Evolutionary conservation across 768 basidiomycete genomes (phyloP), one percentile per base, ranked within the genome.

Genomic region (Lyophyllum shimeji): DNA sequence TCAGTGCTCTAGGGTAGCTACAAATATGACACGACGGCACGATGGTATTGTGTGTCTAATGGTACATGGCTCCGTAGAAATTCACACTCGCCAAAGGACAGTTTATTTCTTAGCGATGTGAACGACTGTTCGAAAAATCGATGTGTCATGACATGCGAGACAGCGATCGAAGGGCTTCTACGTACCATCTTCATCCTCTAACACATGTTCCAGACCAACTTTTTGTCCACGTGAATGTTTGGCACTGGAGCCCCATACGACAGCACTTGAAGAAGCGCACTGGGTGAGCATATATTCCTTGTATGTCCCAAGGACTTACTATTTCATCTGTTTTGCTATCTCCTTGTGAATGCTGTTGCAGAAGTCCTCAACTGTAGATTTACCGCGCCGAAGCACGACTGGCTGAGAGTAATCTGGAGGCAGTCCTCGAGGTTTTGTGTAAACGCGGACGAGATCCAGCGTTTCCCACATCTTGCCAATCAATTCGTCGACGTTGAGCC

Each of bases 171-270:
- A 52, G 37, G 43, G 9, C 43, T 17, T 47, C 51, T 2, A 69
- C 84, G 68, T 68, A 85, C 90, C 90, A 69, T 95, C 93, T 74
- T 95, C 93, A 63, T 95, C 93, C 63, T 93, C 90, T 29, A 96
- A 71, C 9, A 87, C 69, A 64, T 95, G 94, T 20, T 94, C 93
- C 49, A 93, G 62, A 9, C 95, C 94, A 27, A 95, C 93, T 70
- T 98, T 97, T 71, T 99, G 97, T 8, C 97, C 97, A 60, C 97
- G 81, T 4, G 93, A 78, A 68, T 99, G 97, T 75, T 98, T 98
- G n/a, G 95, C 96, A 60, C 93, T 96, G 0, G 94, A 79, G 47
- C 96, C 96, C 94, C 94, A 99, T 2, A 98, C 95, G 55, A 95
- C 77, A 8, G 92, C 90, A 63, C 92, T 94, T 48, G 18, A 24